Conservation (phyloP, 345 rosid genomes). For the Ricinus communis region DNA sequence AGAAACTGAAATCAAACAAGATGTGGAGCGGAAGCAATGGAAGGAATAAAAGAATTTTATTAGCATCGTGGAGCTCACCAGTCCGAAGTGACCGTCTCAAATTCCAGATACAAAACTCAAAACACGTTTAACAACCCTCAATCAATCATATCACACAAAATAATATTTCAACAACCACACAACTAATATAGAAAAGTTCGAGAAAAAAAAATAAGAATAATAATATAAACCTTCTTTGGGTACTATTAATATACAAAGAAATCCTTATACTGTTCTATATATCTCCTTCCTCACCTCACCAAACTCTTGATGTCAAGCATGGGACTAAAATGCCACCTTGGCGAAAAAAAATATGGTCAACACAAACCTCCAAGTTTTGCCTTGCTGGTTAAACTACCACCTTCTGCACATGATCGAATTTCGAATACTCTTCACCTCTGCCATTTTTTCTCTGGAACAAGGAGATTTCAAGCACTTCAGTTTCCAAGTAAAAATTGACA, state of each 20-base stretch:
- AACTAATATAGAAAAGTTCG: background rate
- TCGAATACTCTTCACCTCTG: constrained; percentile 52
- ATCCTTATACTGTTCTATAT: constrained; percentile 17
- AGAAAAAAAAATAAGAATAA: background rate
- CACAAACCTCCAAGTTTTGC: constrained; percentile 14
- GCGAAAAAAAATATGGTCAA: constrained; percentile 14
- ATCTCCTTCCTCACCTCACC: constrained; percentile 8
- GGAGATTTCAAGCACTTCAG: constrained; percentile 6
- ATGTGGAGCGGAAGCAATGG: too few species aligned
- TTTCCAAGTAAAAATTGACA: background rate
- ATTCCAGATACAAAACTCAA: constrained; percentile 24
- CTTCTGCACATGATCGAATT: background rate
- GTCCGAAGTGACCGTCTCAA: constrained; percentile 14
- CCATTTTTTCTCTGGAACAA: constrained; percentile 83
- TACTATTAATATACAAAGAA: constrained; percentile 30
- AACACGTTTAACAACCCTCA: constrained; percentile 25
- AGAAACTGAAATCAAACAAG: too few species aligned
- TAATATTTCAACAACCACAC: constrained; percentile 22
- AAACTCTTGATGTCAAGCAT: background rate
- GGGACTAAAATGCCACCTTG: background rate
- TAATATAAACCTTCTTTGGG: constrained; percentile 10
- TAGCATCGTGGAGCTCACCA: constrained; percentile 14
- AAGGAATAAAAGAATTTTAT: constrained; percentile 18
- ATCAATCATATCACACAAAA: constrained; percentile 33
- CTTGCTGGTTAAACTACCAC: constrained; percentile 5